These are phyloP conservation scores for Saussurea involucrata DNA, from an alignment of 129 eudicot genomes.

Conservation along the genomic window DNA sequence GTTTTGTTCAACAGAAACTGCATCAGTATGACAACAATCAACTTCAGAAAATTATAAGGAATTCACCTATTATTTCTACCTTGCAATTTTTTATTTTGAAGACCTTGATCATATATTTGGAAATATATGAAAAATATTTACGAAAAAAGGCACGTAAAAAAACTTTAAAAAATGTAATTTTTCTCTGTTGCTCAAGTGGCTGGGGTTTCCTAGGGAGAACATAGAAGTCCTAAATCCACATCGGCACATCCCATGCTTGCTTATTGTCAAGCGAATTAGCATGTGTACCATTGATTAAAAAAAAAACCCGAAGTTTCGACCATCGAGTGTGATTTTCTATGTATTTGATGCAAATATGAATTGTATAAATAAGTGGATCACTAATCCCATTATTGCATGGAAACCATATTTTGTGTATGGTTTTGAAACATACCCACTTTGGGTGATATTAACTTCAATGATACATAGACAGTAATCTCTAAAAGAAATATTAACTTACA, in stretches of 20 bases:
- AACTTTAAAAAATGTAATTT: neutral
- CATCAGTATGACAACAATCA: neutral
- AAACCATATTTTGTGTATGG: neutral
- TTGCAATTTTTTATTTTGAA: neutral
- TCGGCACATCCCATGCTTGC: neutral
- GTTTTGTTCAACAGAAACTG: neutral
- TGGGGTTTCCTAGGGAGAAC: neutral
- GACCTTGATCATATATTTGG: neutral
- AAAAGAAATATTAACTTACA: constrained; percentile 29
- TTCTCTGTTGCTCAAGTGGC: neutral
- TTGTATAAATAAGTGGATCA: constrained; percentile 1
- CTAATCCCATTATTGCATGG: neutral
- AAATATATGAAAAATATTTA: neutral
- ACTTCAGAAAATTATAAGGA: neutral
- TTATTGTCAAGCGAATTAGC: neutral
- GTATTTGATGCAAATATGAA: neutral
- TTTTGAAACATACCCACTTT: neutral
- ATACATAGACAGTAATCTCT: neutral
- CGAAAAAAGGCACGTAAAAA: neutral
- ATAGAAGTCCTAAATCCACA: neutral
- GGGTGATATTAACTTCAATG: neutral
- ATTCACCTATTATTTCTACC: neutral
- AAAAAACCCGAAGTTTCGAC: neutral
- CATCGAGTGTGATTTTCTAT: neutral
- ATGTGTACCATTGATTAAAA: neutral